These are phyloP conservation scores for Apiotrichum montevideense DNA, from an alignment of 1,284 basidiomycete genomes.

Conservation along the genomic window DNA sequence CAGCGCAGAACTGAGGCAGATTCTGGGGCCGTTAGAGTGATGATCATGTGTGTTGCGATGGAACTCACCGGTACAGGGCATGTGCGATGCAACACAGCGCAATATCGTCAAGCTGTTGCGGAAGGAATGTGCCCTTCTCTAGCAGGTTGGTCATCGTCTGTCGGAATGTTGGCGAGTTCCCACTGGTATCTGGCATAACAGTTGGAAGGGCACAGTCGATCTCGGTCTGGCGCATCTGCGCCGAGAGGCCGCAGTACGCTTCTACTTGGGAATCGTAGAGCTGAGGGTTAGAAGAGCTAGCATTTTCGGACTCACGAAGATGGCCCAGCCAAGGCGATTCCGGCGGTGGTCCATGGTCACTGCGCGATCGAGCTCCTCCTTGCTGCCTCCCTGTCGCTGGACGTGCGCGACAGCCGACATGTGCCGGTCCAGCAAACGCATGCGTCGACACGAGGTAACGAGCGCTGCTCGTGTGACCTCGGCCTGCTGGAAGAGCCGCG, in stretches of 20 bases:
- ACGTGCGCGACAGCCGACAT: slow-evolving; percentile 12
- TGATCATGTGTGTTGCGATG: neutral
- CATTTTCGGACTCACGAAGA: slow-evolving; percentile 16
- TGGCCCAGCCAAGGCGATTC: slow-evolving; percentile 21
- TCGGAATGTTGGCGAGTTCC: slow-evolving; percentile 5
- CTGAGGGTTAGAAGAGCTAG: neutral
- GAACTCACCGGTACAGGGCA: slow-evolving; percentile 20
- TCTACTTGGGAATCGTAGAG: slow-evolving; percentile 21
- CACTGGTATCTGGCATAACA: neutral
- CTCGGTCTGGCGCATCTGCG: slow-evolving; percentile 15
- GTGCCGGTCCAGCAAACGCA: slow-evolving; percentile 20
- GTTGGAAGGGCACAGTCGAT: slow-evolving; percentile 8
- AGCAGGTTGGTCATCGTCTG: slow-evolving; percentile 15
- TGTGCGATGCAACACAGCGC: slow-evolving; percentile 15
- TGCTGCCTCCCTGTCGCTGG: neutral
- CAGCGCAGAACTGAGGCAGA: slow-evolving; percentile 15
- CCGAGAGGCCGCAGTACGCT: slow-evolving; percentile 16
- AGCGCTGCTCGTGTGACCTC: slow-evolving; percentile 14
- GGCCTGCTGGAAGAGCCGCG: slow-evolving; percentile 19
- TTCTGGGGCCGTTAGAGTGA: slow-evolving; percentile 8
- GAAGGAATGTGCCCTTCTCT: slow-evolving; percentile 10
- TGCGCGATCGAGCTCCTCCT: slow-evolving; percentile 14
- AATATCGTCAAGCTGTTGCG: slow-evolving; percentile 15
- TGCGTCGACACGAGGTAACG: slow-evolving; percentile 14
- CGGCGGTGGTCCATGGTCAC: slow-evolving; percentile 18